phyloP scores from a whole-genome alignment of 2,329 filamentous ascomycete genomes.

The Penicillium expansum region DNA sequence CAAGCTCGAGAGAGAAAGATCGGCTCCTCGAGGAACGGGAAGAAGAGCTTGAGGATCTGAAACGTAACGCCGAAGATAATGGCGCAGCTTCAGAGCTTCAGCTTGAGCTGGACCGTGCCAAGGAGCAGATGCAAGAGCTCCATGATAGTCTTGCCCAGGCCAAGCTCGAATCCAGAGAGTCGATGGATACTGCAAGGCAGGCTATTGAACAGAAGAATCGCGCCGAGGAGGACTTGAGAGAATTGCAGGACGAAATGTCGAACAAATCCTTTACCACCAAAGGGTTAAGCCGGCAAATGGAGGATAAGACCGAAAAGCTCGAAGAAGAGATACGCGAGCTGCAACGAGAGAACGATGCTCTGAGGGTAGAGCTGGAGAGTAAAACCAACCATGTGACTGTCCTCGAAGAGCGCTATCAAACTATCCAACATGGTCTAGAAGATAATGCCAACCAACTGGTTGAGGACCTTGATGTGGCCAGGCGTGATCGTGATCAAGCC shows the following conservation, averaged over 20 bases:
- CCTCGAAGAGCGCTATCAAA: conserved; percentile 52
- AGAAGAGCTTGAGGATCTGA: conserved; percentile 61
- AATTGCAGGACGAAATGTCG: conserved; percentile 71
- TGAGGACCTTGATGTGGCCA: conserved; percentile 45
- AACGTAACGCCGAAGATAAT: conserved; percentile 41
- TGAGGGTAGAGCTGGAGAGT: conserved; percentile 46
- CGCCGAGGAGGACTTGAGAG: conserved; percentile 56
- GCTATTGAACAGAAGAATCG: conserved; percentile 53
- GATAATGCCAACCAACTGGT: conserved; percentile 39
- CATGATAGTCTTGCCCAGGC: conserved; percentile 43
- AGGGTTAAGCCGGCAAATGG: conserved; percentile 69
- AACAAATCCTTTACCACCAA: conserved; percentile 76
- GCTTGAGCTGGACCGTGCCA: conserved; percentile 48
- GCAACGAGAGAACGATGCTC: conserved; percentile 45
- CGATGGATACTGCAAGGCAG: conserved; percentile 47
- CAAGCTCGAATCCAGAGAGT: conserved; percentile 37
- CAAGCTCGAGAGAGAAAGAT: conserved; percentile 72
- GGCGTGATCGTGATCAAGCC: conserved; percentile 47
- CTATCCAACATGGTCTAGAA: conserved; percentile 40
- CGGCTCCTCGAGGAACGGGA: conserved; percentile 69
- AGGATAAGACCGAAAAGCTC: conserved; percentile 65
- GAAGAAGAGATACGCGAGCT: conserved; percentile 63
- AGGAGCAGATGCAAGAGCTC: conserved; percentile 45
- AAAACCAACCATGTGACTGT: conserved; percentile 43
- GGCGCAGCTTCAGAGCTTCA: conserved; percentile 48